Evolutionary conservation across 2,329 filamentous ascomycete species (phyloP).

Genomic region (Colletotrichum musicola): DNA sequence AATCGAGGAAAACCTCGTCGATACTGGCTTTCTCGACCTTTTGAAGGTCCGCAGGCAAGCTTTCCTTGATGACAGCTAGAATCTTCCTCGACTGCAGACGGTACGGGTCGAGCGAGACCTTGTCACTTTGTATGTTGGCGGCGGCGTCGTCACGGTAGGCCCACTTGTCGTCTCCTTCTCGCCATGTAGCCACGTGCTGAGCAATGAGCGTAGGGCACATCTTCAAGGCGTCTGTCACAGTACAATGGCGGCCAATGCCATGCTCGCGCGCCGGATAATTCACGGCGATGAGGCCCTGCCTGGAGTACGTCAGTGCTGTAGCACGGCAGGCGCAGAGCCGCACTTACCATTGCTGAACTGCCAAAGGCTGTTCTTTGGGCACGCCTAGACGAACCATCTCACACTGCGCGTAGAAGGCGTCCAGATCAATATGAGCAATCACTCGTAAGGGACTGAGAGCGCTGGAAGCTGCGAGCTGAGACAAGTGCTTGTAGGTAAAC

Average conservation of each 20-base stretch:
- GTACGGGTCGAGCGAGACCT: conserved; percentile 95
- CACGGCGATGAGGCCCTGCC: conserved; percentile 93
- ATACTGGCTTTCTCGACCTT: conserved; percentile 93
- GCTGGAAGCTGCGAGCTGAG: conserved; percentile 78
- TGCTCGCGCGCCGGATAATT: conserved; percentile 92
- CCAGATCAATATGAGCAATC: conserved; percentile 92
- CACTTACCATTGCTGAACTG: conserved; percentile 88
- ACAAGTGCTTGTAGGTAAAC: conserved; percentile 88
- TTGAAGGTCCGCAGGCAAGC: conserved; percentile 74
- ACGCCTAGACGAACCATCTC: conserved; percentile 89
- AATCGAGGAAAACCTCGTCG: conserved; percentile 94
- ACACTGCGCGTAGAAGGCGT: conserved; percentile 98
- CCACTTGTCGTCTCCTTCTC: conserved; percentile 92
- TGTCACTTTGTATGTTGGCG: conserved; percentile 85
- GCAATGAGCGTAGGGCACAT: conserved; percentile 85
- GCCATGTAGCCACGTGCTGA: conserved; percentile 96
- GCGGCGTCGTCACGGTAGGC: conserved; percentile 87
- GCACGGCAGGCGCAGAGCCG: background rate
- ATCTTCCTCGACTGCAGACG: conserved; percentile 87
- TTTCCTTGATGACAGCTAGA: conserved; percentile 80
- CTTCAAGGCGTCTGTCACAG: conserved; percentile 84
- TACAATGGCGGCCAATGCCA: conserved; percentile 84
- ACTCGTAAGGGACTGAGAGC: conserved; percentile 84
- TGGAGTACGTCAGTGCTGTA: conserved; percentile 45
- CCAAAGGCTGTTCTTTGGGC: conserved; percentile 82